phyloP scores from a whole-genome alignment of 257 asterid species.

The Solanum piurae region DNA sequence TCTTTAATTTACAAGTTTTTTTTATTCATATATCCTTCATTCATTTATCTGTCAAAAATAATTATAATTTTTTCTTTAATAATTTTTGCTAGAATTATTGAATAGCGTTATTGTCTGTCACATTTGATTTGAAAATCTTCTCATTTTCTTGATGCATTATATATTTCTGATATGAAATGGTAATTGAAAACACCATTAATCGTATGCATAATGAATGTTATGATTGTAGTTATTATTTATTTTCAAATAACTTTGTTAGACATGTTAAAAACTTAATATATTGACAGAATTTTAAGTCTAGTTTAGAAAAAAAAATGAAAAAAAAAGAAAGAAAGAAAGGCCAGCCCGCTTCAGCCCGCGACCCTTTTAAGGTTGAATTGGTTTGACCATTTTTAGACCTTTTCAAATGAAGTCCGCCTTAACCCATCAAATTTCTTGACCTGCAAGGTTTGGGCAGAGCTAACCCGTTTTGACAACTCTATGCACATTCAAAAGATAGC shows the following conservation, averaged over 20 bases:
- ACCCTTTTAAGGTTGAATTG: neutral
- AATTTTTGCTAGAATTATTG: no score
- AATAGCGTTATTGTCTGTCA: fast-evolving
- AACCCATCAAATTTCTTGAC: no score
- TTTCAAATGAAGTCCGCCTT: no score
- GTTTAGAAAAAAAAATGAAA: no score
- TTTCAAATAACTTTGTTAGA: neutral
- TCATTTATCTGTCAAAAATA: no score
- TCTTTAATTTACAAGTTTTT: no score
- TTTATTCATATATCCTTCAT: no score
- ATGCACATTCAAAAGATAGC: no score
- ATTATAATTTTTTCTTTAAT: neutral
- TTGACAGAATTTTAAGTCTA: neutral
- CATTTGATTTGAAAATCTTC: neutral
- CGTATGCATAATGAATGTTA: neutral
- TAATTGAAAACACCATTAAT: neutral
- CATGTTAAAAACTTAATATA: neutral
- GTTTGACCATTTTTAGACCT: no score
- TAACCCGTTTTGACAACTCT: no score
- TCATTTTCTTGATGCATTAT: neutral
- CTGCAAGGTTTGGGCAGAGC: no score
- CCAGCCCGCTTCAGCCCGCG: fast-evolving
- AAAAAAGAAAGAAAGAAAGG: neutral
- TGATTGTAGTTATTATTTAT: neutral
- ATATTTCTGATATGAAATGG: neutral